These are phyloP conservation scores for Lasiodiplodia hormozganensis DNA, from an alignment of 2,329 filamentous ascomycete genomes.

Conservation along the genomic window DNA sequence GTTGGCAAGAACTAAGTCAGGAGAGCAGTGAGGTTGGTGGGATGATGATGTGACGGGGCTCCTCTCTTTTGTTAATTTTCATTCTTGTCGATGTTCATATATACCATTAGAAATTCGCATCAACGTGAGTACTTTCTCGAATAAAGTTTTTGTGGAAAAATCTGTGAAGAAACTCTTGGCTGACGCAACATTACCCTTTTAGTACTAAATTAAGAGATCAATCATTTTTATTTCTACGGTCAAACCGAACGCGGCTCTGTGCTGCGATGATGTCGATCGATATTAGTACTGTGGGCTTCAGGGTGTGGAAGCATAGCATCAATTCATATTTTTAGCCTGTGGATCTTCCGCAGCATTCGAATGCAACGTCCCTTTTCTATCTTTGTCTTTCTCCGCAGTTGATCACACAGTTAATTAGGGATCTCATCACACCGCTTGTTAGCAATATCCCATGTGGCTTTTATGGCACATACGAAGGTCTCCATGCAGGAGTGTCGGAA, in stretches of 20 bases:
- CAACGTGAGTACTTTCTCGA: background rate
- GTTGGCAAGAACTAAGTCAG: background rate
- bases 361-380: background rate
- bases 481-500: no score
- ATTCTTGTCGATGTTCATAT: slow-evolving; percentile 1
- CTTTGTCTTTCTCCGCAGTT: background rate
- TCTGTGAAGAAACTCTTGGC: background rate
- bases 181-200: background rate
- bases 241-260: background rate
- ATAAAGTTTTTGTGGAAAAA: background rate
- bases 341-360: background rate
- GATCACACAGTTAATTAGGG: background rate
- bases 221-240: background rate
- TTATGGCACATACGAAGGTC: no score
- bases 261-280: background rate
- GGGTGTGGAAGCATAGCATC: background rate
- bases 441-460: no score
- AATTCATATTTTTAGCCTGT: background rate
- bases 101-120: background rate
- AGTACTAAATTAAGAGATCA: slow-evolving; percentile 15
- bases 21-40: background rate
- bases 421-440: no score
- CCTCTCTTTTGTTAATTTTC: background rate
- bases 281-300: background rate
- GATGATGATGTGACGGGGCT: slow-evolving; percentile 7